phyloP scores from a whole-genome alignment of 345 rosid genomes.

The Pistacia integerrima region DNA sequence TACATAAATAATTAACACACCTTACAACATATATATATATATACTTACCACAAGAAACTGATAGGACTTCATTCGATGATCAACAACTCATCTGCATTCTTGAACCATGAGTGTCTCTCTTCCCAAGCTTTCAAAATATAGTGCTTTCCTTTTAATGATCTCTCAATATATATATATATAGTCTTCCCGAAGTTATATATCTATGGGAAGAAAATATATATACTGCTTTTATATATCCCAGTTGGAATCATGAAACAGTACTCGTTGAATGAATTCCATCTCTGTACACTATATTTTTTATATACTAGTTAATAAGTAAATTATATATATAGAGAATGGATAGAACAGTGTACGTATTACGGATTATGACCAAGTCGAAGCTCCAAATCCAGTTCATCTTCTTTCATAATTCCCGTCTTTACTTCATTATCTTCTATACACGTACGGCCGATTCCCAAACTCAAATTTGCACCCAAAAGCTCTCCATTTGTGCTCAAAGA shows the following conservation, averaged over 20 bases:
- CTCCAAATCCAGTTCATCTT: slow-evolving; percentile 77
- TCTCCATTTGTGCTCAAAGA: slow-evolving; percentile 30
- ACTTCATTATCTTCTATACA: slow-evolving; percentile 26
- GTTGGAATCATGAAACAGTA: not conserved
- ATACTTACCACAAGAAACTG: not conserved
- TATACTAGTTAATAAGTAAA: not conserved
- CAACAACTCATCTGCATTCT: not conserved
- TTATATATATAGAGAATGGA: not conserved
- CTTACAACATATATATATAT: not conserved
- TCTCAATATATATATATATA: not conserved
- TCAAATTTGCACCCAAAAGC: slow-evolving; percentile 52
- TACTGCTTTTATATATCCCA: not conserved
- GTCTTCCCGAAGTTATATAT: not conserved
- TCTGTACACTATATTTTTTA: slow-evolving; percentile 1
- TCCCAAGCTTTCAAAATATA: too few species aligned
- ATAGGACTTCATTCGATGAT: slow-evolving; percentile 1
- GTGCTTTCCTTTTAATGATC: not conserved
- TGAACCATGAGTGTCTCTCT: not conserved
- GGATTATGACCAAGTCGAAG: slow-evolving; percentile 71
- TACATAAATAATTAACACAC: not conserved
- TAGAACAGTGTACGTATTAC: not conserved
- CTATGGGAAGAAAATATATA: not conserved
- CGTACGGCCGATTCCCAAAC: slow-evolving; percentile 46
- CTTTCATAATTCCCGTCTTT: slow-evolving; percentile 29
- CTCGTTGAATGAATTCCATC: not conserved